Conservation (phyloP, 1,139 yeast species). For the Eremothecium cymbalariae region DNA sequence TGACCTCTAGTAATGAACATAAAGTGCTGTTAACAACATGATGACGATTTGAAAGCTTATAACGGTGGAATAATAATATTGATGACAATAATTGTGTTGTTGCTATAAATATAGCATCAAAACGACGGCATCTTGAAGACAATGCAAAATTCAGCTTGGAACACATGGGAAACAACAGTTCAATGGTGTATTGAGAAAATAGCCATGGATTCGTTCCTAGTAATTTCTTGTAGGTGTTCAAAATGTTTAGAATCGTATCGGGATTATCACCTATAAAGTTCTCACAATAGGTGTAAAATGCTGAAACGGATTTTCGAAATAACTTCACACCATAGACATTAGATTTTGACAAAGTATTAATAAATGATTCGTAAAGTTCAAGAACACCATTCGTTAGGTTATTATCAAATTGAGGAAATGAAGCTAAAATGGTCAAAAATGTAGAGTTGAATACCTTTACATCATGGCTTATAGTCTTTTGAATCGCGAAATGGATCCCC, state of each 20-base stretch:
- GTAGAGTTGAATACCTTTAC: slow-evolving; percentile 18
- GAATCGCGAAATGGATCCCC: slow-evolving; percentile 15
- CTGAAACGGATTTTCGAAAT: slow-evolving; percentile 27
- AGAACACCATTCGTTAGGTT: slow-evolving; percentile 14
- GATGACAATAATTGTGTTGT: slow-evolving; percentile 44
- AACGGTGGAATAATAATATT: slow-evolving; percentile 59
- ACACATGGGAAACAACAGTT: slow-evolving; percentile 35
- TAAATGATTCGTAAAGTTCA: slow-evolving; percentile 19
- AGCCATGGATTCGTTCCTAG: slow-evolving; percentile 49
- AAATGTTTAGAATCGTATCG: slow-evolving; percentile 11
- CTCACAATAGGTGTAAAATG: slow-evolving; percentile 17
- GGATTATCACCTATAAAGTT: slow-evolving; percentile 5
- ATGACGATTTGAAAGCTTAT: slow-evolving; percentile 61
- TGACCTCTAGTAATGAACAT: slow-evolving; percentile 40
- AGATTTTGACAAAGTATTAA: slow-evolving; percentile 19
- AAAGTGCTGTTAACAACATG: slow-evolving; percentile 52
- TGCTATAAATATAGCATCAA: slow-evolving; percentile 32
- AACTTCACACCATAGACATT: slow-evolving; percentile 19
- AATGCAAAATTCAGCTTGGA: slow-evolving; percentile 29
- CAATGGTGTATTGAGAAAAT: slow-evolving; percentile 62
- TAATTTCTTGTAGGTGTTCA: slow-evolving; percentile 33
- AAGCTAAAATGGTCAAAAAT: slow-evolving; percentile 16
- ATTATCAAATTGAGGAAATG: slow-evolving; percentile 13
- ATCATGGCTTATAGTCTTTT: slow-evolving; percentile 10
- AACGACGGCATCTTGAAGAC: slow-evolving; percentile 4